phyloP scores from a whole-genome alignment of 352 stramenopile species.

The Stramenopiles sp. region DNA sequence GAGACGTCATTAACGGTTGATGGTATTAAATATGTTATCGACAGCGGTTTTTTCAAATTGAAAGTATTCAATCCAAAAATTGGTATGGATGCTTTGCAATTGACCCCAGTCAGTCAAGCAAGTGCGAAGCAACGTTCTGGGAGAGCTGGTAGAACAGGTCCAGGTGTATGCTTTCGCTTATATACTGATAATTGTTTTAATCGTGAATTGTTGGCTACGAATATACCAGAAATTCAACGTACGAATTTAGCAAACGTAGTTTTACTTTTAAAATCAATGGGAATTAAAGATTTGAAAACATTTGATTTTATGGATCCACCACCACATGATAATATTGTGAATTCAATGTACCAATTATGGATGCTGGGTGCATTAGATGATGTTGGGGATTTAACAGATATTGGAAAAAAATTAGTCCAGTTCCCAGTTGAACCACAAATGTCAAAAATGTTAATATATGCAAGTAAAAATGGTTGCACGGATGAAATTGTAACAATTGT shows the following conservation, averaged over 20 bases:
- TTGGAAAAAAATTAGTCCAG: constrained; percentile 97
- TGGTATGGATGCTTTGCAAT: constrained; percentile 96
- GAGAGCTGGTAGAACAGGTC: constrained; percentile 86
- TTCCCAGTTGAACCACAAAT: constrained; percentile 97
- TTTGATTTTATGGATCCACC: constrained; percentile 99
- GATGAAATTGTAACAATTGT: constrained; percentile 98
- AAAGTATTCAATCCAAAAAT: constrained; percentile 98
- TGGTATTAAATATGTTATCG: constrained; percentile 75
- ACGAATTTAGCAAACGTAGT: constrained; percentile 95
- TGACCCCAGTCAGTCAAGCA: constrained; percentile 92
- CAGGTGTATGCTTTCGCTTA: constrained; percentile 96
- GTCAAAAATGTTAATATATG: constrained; percentile 93
- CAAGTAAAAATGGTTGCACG: constrained; percentile 84
- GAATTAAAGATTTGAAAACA: constrained; percentile 93
- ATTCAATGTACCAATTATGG: constrained; percentile 91
- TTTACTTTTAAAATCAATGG: constrained; percentile 97
- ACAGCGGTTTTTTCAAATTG: constrained; percentile 88
- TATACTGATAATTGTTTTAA: constrained; percentile 97
- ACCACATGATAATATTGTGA: constrained; percentile 82
- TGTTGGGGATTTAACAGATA: constrained; percentile 65
- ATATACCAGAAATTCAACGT: constrained; percentile 95
- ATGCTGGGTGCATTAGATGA: constrained; percentile 90
- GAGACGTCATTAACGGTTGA: constrained; percentile 98
- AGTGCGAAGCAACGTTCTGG: constrained; percentile 88
- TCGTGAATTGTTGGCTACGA: constrained; percentile 89